These are phyloP conservation scores for Phaseolus lunatus DNA, from an alignment of 306 rosid genomes.

Conservation along the genomic window DNA sequence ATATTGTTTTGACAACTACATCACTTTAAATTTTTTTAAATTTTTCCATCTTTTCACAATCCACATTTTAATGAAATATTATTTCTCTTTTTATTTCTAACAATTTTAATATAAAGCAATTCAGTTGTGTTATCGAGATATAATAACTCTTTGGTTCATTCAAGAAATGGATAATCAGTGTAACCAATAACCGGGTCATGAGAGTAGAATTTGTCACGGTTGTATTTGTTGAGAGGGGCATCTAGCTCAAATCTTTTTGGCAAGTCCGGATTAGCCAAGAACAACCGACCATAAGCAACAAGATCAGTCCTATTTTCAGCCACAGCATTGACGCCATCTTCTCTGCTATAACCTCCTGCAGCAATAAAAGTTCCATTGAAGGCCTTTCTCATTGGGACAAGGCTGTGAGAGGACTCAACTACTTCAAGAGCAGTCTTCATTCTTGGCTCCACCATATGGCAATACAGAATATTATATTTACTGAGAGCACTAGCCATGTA, in stretches of 20 bases:
- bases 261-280: conserved; percentile 66
- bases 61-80: too few species aligned
- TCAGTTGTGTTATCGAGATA: too few species aligned
- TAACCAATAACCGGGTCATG: conserved; percentile 12
- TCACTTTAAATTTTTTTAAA: too few species aligned
- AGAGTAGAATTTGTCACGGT: conserved; percentile 46
- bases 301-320: conserved; percentile 52
- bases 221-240: conserved; percentile 59
- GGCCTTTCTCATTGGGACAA: conserved; percentile 60
- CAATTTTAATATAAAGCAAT: too few species aligned
- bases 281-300: conserved; percentile 37
- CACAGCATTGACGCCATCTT: conserved; percentile 33
- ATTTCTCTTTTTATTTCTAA: too few species aligned
- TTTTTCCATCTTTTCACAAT: too few species aligned
- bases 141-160: too few species aligned
- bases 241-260: conserved; percentile 56
- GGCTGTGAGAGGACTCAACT: conserved; percentile 33
- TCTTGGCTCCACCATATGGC: too few species aligned
- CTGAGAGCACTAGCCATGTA: too few species aligned
- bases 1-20: too few species aligned
- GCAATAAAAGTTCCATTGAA: conserved; percentile 55
- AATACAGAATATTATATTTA: too few species aligned
- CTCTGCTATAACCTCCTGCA: conserved; percentile 51
- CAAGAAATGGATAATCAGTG: too few species aligned
- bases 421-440: conserved; percentile 2